These are phyloP conservation scores for Hibiscus syriacus DNA, from an alignment of 345 rosid genomes.

Conservation along the genomic window DNA sequence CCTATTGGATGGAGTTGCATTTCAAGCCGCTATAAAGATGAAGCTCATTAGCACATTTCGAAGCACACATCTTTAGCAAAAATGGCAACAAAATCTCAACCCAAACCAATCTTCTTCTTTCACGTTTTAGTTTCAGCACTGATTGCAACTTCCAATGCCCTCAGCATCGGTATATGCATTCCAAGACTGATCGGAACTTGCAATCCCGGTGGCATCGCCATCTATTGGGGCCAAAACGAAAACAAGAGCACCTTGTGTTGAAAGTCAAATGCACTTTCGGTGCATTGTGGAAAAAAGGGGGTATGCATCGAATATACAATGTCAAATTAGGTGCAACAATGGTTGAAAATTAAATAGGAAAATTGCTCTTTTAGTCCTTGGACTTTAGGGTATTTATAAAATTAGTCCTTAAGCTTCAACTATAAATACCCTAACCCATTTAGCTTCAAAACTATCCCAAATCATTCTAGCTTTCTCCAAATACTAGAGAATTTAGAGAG, in stretches of 20 bases:
- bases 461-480: no score
- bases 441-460: no score
- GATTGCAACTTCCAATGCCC: background rate
- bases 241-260: conserved; percentile 38
- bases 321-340: no score
- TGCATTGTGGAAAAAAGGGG: no score
- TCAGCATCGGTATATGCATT: background rate
- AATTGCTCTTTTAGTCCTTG: no score
- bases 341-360: no score
- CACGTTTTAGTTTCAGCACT: background rate
- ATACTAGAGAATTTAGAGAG: no score
- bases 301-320: no score
- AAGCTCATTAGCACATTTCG: background rate
- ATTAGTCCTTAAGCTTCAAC: no score
- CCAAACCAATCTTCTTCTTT: conserved; percentile 8
- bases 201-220: background rate
- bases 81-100: background rate
- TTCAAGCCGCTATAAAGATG: background rate
- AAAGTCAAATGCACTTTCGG: no score
- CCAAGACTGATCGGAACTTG: background rate
- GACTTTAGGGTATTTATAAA: no score
- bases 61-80: background rate
- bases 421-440: no score
- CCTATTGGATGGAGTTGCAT: background rate
- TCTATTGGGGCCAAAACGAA: conserved; percentile 10